Percentiles rank a stretch among this genome's conserved stretches.
Evolutionary conservation across 176 grass and related monocot species (phyloP).

Genomic region (Bothriochloa decipiens): DNA sequence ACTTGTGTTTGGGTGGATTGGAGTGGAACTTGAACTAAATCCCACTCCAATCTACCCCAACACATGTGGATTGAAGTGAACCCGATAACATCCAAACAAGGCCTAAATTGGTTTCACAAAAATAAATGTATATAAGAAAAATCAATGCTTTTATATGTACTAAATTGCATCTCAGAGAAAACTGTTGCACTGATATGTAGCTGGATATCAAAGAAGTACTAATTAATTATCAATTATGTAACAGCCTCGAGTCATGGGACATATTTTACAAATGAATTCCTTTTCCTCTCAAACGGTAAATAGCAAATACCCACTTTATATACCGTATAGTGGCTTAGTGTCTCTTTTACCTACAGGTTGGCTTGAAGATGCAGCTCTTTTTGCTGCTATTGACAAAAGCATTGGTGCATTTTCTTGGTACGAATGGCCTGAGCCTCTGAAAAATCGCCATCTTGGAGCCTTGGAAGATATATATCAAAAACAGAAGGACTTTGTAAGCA

Average conservation of each 20-base stretch:
- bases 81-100: too few species aligned
- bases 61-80: too few species aligned
- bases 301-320: conserved; percentile 10
- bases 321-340: conserved; percentile 22
- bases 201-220: conserved; percentile 8
- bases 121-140: conserved; percentile 6
- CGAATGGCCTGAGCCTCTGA: conserved; percentile 92
- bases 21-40: too few species aligned
- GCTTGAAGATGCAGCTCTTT: conserved; percentile 99
- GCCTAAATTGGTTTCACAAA: neutral
- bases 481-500: conserved; percentile 80
- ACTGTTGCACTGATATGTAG: neutral
- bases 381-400: conserved; percentile 89
- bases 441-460: conserved; percentile 91
- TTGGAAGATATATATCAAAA: conserved; percentile 81
- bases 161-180: neutral
- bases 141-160: neutral
- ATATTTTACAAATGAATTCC: neutral
- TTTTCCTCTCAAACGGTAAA: conserved; percentile 14
- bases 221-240: conserved; percentile 12
- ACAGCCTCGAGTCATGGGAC: neutral
- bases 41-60: too few species aligned
- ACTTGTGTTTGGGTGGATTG: too few species aligned
- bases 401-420: conserved; percentile 70
- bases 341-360: conserved; percentile 57